Evolutionary conservation across 2,329 filamentous ascomycete species (phyloP), one percentile per base, ranked within the genome.

Genomic region (Aureobasidium melanogenum): DNA sequence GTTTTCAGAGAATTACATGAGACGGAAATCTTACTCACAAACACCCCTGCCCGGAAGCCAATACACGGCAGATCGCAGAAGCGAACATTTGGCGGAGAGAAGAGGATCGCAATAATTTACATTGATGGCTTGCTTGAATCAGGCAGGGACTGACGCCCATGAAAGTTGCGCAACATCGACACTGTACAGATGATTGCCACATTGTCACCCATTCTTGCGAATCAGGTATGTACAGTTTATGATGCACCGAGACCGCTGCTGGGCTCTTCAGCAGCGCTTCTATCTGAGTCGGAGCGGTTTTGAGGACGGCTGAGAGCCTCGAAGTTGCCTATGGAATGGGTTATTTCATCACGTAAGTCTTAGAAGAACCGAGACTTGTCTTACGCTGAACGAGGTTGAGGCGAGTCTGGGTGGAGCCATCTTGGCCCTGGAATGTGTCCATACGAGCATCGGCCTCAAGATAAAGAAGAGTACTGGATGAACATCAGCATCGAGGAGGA

Each of bases 391-490:
- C 75, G 69, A 97, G 80, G 75, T 79, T 92, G 70, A 97, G 73
- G 54, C 77, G 71, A 60, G 75, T 83, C 67, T 80, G 80, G 68
- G 78, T 83, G 41, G 87, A 87, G 72, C 89, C 89, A 50, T 94
- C 88, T 62, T 78, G 72, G 67, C 88, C 86, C 67, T 88, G 82
- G 72, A 84, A 93, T 47, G 74, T 78, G 67, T 77, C 80, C 77
- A 93, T 85, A 66, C 77, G 78, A 64, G 87, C 88, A 64, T 97
- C 90, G 47, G 88, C 92, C 74, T 97, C 93, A 54, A 97, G 79
- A 70, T 84, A 91, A 64, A 99, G 81, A 55, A 91, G 79, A 15
- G 90, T 82, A 63, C 92, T 96, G 68, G 64, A 63, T 8, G 19
- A 15, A 1, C 24, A 36, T 60, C 36, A 52, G 47, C 19, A 34